These are phyloP conservation scores for Neurospora sp. DNA, from an alignment of 495 filamentous ascomycete genomes.

Conservation along the genomic window DNA sequence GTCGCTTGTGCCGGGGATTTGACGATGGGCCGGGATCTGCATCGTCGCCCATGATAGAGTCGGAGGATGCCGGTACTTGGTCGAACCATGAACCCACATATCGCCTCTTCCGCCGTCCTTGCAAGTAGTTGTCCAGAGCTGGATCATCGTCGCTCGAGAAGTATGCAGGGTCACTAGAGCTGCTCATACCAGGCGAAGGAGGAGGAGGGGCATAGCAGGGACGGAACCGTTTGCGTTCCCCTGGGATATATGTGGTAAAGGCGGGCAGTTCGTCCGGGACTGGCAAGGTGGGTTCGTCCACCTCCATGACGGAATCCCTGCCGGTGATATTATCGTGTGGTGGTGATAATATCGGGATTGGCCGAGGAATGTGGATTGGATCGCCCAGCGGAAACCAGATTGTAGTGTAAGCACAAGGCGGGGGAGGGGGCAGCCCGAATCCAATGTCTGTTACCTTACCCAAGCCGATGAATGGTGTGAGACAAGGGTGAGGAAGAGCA, in stretches of 20 bases:
- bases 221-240: slow-evolving; percentile 34
- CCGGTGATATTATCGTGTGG: slow-evolving; percentile 12
- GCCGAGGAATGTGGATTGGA: neutral
- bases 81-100: slow-evolving; percentile 66
- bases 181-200: slow-evolving; percentile 16
- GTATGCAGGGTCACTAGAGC: slow-evolving; percentile 63
- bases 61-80: slow-evolving; percentile 39
- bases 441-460: neutral
- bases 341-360: neutral
- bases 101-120: slow-evolving; percentile 41
- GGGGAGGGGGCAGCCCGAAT: neutral
- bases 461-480: neutral
- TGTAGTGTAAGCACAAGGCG: neutral
- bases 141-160: slow-evolving; percentile 76
- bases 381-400: neutral
- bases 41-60: slow-evolving; percentile 29
- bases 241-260: slow-evolving; percentile 20
- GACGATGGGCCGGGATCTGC: slow-evolving; percentile 15
- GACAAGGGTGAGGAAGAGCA: neutral
- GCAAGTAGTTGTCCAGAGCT: slow-evolving; percentile 57
- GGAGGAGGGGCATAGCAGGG: slow-evolving; percentile 11
- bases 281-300: slow-evolving; percentile 36
- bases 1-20: slow-evolving; percentile 38
- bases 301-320: slow-evolving; percentile 8
- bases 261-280: slow-evolving; percentile 6